phyloP scores from a whole-genome alignment of 2,329 filamentous ascomycete species.

The Torrubiellomyces zombiae region DNA sequence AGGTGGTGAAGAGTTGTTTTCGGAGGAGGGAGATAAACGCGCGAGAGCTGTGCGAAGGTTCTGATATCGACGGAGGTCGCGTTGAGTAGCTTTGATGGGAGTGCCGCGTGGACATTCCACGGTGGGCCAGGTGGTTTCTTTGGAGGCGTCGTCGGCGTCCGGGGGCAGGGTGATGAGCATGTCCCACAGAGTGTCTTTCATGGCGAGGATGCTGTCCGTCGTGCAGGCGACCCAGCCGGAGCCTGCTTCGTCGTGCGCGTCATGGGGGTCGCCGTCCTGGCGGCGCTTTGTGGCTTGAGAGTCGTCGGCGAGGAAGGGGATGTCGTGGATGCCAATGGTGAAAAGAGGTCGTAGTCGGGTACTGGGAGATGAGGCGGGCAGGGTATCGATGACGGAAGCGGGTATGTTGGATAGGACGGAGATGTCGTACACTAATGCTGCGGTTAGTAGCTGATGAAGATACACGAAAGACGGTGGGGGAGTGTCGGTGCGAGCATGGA shows the following conservation, averaged over 20 bases:
- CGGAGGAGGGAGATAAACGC: conserved; percentile 19
- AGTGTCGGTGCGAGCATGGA: too few species aligned
- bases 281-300: conserved; percentile 28
- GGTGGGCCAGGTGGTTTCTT: conserved; percentile 55
- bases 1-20: too few species aligned
- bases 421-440: conserved; percentile 68
- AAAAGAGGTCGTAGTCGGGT: conserved; percentile 71
- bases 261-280: conserved; percentile 17
- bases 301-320: conserved; percentile 55
- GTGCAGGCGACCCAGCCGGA: conserved; percentile 86
- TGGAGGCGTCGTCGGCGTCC: conserved; percentile 36
- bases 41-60: conserved; percentile 48
- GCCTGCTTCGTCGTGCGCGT: conserved; percentile 28
- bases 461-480: conserved; percentile 4
- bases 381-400: conserved; percentile 48
- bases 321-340: conserved; percentile 84
- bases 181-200: conserved; percentile 79
- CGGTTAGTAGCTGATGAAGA: conserved; percentile 4
- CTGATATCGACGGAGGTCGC: conserved; percentile 69
- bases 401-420: conserved; percentile 88
- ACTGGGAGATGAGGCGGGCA: conserved; percentile 45
- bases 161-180: conserved; percentile 71
- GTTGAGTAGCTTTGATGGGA: conserved; percentile 69
- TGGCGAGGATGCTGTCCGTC: conserved; percentile 79
- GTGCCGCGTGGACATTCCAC: conserved; percentile 50